Evolutionary conservation across 2,329 filamentous ascomycete genomes (phyloP).

Genomic region (Atkinsonella hypoxylon): DNA sequence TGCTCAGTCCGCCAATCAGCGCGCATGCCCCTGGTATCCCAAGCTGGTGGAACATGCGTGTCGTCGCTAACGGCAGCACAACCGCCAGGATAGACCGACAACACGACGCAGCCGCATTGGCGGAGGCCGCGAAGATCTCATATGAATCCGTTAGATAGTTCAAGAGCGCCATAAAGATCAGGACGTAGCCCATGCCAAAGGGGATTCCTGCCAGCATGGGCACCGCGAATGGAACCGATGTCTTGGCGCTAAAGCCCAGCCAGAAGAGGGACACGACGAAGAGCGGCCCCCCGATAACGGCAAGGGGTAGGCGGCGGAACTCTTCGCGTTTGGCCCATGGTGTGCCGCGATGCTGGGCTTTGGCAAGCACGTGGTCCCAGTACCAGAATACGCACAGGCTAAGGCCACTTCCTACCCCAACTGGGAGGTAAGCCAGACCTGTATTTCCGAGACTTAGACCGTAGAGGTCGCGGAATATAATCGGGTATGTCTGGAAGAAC

Average conservation of each 20-base stretch:
- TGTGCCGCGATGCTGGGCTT: slow-evolving; percentile 35
- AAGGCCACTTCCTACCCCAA: slow-evolving; percentile 50
- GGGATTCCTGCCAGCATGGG: slow-evolving; percentile 49
- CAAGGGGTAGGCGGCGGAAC: slow-evolving; percentile 58
- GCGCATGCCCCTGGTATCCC: slow-evolving; percentile 38
- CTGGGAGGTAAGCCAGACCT: slow-evolving; percentile 57
- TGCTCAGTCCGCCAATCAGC: slow-evolving; percentile 36
- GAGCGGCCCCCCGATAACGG: slow-evolving; percentile 58
- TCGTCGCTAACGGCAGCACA: slow-evolving; percentile 44
- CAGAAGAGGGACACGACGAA: slow-evolving; percentile 47
- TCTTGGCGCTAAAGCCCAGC: slow-evolving; percentile 48
- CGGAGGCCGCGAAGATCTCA: slow-evolving; percentile 55
- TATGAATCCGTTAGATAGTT: slow-evolving; percentile 60
- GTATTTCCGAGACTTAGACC: slow-evolving; percentile 49
- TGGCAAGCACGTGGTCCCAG: slow-evolving; percentile 51
- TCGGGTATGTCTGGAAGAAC: slow-evolving; percentile 64
- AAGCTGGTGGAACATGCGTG: slow-evolving; percentile 35
- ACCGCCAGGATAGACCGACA: slow-evolving; percentile 93
- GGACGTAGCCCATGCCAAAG: slow-evolving; percentile 49
- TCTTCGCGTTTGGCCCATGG: slow-evolving; percentile 52
- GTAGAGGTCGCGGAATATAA: slow-evolving; percentile 56
- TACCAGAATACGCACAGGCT: slow-evolving; percentile 48
- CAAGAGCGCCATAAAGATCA: slow-evolving; percentile 52
- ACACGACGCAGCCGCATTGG: slow-evolving; percentile 73
- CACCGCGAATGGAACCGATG: slow-evolving; percentile 35